These are phyloP conservation scores for Suillus decipiens DNA, from an alignment of 768 basidiomycete species.

Conservation along the genomic window DNA sequence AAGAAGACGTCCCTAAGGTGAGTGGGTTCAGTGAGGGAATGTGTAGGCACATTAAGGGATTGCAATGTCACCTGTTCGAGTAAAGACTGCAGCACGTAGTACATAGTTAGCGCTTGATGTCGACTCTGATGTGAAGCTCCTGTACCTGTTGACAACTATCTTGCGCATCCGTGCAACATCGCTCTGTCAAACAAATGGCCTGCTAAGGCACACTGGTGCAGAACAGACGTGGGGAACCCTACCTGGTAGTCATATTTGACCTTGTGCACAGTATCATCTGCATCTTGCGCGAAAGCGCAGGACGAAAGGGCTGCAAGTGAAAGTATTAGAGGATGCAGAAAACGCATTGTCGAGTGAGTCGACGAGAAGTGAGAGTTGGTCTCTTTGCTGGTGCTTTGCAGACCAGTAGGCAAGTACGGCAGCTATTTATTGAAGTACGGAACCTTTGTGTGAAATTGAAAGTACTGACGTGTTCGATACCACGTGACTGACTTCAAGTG, in stretches of 20 bases:
- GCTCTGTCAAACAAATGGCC: slow-evolving; percentile 51
- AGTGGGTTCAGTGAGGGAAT: slow-evolving; percentile 9
- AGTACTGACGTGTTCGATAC: slow-evolving; percentile 53
- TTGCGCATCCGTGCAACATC: slow-evolving; percentile 91
- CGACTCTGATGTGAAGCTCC: slow-evolving; percentile 9
- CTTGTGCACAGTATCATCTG: slow-evolving; percentile 40
- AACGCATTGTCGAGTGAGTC: slow-evolving; percentile 50
- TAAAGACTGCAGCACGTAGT: slow-evolving; percentile 57
- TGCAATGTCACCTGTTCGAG: slow-evolving; percentile 63
- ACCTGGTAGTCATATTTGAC: slow-evolving; percentile 77
- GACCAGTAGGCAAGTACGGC: neutral
- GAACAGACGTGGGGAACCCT: slow-evolving; percentile 15
- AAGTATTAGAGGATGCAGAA: slow-evolving; percentile 52
- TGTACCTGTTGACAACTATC: slow-evolving; percentile 87
- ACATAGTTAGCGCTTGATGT: neutral
- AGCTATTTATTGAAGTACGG: slow-evolving; percentile 1
- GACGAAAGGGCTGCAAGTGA: slow-evolving; percentile 46
- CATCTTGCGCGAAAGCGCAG: slow-evolving; percentile 52
- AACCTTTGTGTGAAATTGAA: slow-evolving; percentile 1
- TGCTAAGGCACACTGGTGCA: slow-evolving; percentile 1
- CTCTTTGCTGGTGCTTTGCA: neutral
- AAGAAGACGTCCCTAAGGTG: slow-evolving; percentile 72
- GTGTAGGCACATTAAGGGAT: neutral
- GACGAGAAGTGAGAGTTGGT: slow-evolving; percentile 3
- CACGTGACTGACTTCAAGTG: slow-evolving; percentile 27